Base-by-base conservation (phyloP, 129 eudicot genomes). In the Chrysanthemum makinoi region DNA sequence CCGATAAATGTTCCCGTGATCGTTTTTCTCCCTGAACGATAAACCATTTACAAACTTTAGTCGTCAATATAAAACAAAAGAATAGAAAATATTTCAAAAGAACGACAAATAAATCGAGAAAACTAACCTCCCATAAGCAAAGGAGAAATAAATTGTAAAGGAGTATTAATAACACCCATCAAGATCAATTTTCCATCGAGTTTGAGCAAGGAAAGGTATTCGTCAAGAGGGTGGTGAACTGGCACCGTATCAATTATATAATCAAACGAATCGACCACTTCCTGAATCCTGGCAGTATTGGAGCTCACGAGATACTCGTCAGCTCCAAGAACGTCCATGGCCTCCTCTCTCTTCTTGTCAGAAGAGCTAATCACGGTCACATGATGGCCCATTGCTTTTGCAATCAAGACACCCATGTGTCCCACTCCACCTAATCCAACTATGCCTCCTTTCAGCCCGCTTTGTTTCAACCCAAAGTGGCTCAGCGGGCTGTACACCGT, bases 391-490 rank as follows among this genome's bases (percentile, higher is more conserved):
- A 94, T 85, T 4, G 96, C 93, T 77, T 94, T 94, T 3, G 96
- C 94, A 24, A 94, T 80, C 70, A 85, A 81, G 20, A 94, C 99
- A 15, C 97, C 99, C 93, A 94, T 87, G 52, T 94, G 99, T 18
- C 99, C 97, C 14, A 94, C 99, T 3, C 99, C 99, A 73, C 99
- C 99, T 18, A 94, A 88, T 46, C 99, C 97, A 74, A 90, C 74
- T 49, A 94, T 94, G 1, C 90, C 99, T 0, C 96, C 97, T 81
- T 68, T 82, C n/a, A 94, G 73, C 51, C 97, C 98, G 72, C 87
- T 83, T 22, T 73, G 16, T 59, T 83, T 90, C 14, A 90, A 68
- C 14, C 97, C 97, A 81, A 94, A 94, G 46, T 94, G 99, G 47
- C 79, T 87, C 60, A 94, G 66, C 6, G 99, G 97, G 72, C 99